Evolutionary conservation across 1,284 basidiomycete species (phyloP).

Genomic region (Apiotrichum gracile): DNA sequence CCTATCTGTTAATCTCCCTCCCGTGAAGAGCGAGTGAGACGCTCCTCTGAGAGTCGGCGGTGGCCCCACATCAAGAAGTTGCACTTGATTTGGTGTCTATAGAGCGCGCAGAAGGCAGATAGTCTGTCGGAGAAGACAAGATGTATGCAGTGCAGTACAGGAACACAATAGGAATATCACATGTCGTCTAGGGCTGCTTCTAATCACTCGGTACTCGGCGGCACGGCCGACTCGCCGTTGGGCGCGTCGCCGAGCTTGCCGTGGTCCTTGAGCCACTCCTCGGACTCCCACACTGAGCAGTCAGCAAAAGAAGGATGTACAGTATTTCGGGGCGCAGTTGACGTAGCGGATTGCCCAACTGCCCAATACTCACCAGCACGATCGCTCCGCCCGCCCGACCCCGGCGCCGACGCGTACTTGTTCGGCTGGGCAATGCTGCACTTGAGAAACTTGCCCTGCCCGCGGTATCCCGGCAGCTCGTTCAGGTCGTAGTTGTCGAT

Average conservation of each 20-base stretch:
- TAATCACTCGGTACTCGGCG: too few species aligned
- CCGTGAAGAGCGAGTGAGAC: too few species aligned
- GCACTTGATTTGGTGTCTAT: too few species aligned
- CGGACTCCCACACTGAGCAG: conserved; percentile 41
- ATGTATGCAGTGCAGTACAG: too few species aligned
- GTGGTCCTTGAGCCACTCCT: conserved; percentile 44
- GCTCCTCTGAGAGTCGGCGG: too few species aligned
- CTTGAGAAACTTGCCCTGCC: conserved; percentile 43
- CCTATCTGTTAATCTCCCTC: conserved; percentile 20
- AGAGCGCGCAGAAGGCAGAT: too few species aligned
- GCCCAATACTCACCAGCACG: conserved; percentile 33
- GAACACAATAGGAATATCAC: too few species aligned
- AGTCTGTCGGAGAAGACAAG: too few species aligned
- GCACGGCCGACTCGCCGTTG: neutral
- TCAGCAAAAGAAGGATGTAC: neutral
- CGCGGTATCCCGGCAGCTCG: conserved; percentile 40
- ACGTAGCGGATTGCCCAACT: too few species aligned
- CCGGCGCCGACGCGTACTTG: conserved; percentile 29
- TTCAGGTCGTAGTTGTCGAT: conserved; percentile 49
- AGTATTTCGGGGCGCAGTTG: too few species aligned
- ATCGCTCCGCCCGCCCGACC: conserved; percentile 27
- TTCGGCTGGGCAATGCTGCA: conserved; percentile 43
- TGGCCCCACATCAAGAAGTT: too few species aligned
- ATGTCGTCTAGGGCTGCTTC: too few species aligned
- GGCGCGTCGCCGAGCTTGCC: conserved; percentile 18